Evolutionary conservation across 2,329 filamentous ascomycete species (phyloP).

Genomic region (Cercospora citrullina): DNA sequence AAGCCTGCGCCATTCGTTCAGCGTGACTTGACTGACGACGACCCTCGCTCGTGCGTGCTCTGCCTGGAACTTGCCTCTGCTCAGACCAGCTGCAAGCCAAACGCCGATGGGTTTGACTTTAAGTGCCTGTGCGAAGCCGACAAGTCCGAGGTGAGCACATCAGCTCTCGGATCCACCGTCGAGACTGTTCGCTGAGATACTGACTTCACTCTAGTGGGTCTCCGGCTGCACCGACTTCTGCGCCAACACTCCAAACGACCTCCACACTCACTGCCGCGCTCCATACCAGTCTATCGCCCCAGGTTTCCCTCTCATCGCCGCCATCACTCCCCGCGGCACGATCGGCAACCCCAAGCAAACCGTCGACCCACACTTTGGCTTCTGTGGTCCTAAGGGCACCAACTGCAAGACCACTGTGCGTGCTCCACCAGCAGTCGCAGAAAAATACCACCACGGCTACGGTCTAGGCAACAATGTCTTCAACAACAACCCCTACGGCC

Average conservation of each 20-base stretch:
- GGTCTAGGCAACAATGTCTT: neutral
- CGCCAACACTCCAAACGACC: neutral
- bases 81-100: conserved; percentile 1
- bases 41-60: neutral
- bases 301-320: neutral
- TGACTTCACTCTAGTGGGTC: neutral
- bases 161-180: neutral
- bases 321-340: neutral
- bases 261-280: conserved; percentile 1
- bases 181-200: neutral
- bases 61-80: conserved; percentile 4
- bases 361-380: conserved; percentile 8
- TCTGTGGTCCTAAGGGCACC: conserved; percentile 15
- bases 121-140: neutral
- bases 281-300: neutral
- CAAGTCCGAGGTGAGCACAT: neutral
- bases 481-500: neutral
- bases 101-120: neutral
- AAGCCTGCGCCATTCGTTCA: neutral
- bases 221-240: conserved; percentile 1
- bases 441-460: neutral
- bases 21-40: neutral
- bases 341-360: neutral
- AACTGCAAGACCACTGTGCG: conserved; percentile 15
- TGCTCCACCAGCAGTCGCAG: neutral